phyloP scores from a whole-genome alignment of 345 rosid species.

The Adansonia digitata region DNA sequence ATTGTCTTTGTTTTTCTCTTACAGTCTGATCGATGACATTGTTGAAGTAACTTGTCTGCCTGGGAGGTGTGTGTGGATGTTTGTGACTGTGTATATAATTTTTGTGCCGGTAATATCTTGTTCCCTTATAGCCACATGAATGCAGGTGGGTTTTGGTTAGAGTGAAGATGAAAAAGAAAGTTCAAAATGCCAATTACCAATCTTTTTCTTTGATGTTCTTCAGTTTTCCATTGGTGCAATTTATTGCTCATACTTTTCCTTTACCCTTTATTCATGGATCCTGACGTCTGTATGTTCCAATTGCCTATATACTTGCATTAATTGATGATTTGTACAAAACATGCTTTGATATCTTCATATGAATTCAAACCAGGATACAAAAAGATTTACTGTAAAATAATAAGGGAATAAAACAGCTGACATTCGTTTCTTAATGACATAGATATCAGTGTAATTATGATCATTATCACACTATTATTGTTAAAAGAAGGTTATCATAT shows the following conservation, averaged over 20 bases:
- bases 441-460: slow-evolving; percentile 20
- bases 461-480: slow-evolving; percentile 15
- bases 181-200: slow-evolving; percentile 18
- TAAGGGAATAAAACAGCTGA: neutral
- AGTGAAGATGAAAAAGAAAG: slow-evolving; percentile 22
- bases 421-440: neutral
- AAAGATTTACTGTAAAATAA: neutral
- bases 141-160: slow-evolving; percentile 38
- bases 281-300: slow-evolving; percentile 20
- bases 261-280: slow-evolving; percentile 23
- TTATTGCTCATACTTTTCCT: slow-evolving; percentile 17
- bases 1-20: no score
- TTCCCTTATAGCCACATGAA: slow-evolving; percentile 28
- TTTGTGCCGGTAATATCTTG: slow-evolving; percentile 27
- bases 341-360: slow-evolving; percentile 3
- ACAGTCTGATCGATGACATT: no score
- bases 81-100: slow-evolving; percentile 38
- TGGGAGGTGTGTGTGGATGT: no score
- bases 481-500: slow-evolving; percentile 25
- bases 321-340: slow-evolving; percentile 10
- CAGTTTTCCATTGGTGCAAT: slow-evolving; percentile 31
- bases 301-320: slow-evolving; percentile 20
- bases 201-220: slow-evolving; percentile 15
- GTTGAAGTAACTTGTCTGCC: no score
- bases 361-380: slow-evolving; percentile 8